These are phyloP conservation scores for Coccomyxa subellipsoidea DNA, from an alignment of 163 green algal genomes.

Conservation along the genomic window DNA sequence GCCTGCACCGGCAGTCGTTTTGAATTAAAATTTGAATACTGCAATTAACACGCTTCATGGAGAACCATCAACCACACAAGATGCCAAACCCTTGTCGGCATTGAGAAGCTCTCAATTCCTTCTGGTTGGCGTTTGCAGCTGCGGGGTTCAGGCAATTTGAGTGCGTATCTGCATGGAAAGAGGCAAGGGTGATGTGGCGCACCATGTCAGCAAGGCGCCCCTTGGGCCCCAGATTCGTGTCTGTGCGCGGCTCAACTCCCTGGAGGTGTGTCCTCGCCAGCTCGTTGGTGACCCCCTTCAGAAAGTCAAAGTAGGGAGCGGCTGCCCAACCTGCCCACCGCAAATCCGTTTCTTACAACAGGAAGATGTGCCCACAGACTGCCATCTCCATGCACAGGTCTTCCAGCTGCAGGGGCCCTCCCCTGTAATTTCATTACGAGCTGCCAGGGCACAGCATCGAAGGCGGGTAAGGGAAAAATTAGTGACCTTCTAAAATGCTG, in stretches of 20 bases:
- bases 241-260: slow-evolving; percentile 65
- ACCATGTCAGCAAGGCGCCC: slow-evolving; percentile 60
- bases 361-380: too few relatives aligned
- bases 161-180: too few relatives aligned
- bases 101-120: too few relatives aligned
- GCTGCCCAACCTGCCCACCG: slow-evolving; percentile 45
- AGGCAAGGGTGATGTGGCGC: background rate
- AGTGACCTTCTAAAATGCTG: too few relatives aligned
- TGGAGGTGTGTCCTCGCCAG: slow-evolving; percentile 75
- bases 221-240: slow-evolving; percentile 65
- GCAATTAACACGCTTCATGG: background rate
- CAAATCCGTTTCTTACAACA: too few relatives aligned
- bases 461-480: too few relatives aligned
- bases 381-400: too few relatives aligned
- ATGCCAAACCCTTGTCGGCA: too few relatives aligned
- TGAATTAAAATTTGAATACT: too few relatives aligned
- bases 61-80: background rate
- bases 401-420: too few relatives aligned
- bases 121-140: too few relatives aligned
- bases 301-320: slow-evolving; percentile 73
- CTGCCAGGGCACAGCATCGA: background rate
- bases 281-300: slow-evolving; percentile 81
- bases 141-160: too few relatives aligned
- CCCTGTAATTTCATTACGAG: background rate
- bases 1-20: background rate